Conservation (phyloP, 345 rosid genomes). For the Citropsis articulata region DNA sequence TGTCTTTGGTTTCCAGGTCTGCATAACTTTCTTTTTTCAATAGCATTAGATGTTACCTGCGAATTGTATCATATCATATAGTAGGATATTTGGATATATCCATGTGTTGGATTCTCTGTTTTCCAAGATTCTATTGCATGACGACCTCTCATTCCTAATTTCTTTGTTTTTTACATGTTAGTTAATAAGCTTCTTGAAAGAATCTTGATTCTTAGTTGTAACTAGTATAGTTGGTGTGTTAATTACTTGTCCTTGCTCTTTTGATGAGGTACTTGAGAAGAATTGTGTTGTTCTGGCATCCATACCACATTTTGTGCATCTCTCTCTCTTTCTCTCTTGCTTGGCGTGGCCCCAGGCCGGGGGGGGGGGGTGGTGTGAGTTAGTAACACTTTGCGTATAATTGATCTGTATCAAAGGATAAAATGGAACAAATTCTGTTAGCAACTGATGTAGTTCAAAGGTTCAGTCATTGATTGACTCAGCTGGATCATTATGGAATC, state of each 20-base stretch:
- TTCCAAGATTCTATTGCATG: not conserved
- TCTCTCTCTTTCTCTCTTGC: no score
- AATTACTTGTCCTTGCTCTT: not conserved
- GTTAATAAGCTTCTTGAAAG: not conserved
- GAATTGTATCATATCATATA: not conserved
- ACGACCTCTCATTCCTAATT: not conserved
- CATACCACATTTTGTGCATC: not conserved
- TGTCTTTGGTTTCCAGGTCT: conserved; percentile 97
- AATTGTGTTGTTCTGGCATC: not conserved
- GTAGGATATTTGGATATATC: not conserved
- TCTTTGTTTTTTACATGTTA: not conserved
- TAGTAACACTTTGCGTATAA: not conserved
- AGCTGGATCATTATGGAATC: not conserved
- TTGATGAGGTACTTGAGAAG: not conserved
- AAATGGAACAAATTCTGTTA: not conserved
- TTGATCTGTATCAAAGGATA: not conserved
- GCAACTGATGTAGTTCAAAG: not conserved
- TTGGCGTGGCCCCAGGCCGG: no score
- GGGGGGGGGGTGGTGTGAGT: no score
- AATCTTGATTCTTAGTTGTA: not conserved
- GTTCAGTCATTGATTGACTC: not conserved
- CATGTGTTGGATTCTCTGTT: not conserved
- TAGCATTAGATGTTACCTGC: not conserved
- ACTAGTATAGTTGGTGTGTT: not conserved
- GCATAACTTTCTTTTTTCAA: conserved; percentile 2